A percentile compares a stretch with the other conserved stretches of the same genome.
Conservation (phyloP, 2,329 filamentous ascomycete species). For the Trichoderma semiorbis region DNA sequence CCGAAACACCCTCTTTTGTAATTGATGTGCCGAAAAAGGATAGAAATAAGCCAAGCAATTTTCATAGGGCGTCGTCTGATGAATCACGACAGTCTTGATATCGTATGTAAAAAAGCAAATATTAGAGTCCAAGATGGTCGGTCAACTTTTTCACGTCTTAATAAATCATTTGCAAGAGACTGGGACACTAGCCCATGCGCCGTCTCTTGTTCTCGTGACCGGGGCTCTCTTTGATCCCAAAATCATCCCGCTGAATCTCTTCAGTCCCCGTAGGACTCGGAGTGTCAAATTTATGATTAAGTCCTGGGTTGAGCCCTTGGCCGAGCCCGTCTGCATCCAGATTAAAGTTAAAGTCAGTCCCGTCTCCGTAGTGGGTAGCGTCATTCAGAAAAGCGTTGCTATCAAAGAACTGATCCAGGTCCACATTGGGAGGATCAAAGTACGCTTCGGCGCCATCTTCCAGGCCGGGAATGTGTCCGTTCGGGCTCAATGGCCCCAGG, state of each 20-base stretch:
- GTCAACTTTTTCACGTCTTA: neutral
- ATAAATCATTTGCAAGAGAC: neutral
- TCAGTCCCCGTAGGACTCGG: slow-evolving; percentile 49
- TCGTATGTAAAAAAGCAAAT: neutral
- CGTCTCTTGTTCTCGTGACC: slow-evolving; percentile 37
- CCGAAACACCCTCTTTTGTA: neutral
- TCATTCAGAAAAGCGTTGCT: slow-evolving; percentile 40
- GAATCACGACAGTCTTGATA: neutral
- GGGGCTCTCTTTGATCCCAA: slow-evolving; percentile 28
- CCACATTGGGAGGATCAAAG: slow-evolving; percentile 39
- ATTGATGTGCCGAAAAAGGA: neutral
- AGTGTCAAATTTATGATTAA: slow-evolving; percentile 28
- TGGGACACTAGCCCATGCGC: slow-evolving; percentile 30
- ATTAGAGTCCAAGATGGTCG: neutral
- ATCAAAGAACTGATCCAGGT: slow-evolving; percentile 52
- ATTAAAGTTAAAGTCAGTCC: slow-evolving; percentile 51
- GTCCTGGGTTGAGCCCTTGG: neutral
- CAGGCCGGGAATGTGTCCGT: slow-evolving; percentile 72
- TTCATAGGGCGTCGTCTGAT: neutral
- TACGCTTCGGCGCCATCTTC: slow-evolving; percentile 38
- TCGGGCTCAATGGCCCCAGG: slow-evolving; percentile 76
- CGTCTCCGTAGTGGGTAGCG: slow-evolving; percentile 39
- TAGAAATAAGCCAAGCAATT: neutral
- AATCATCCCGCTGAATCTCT: slow-evolving; percentile 46
- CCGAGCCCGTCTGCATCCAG: slow-evolving; percentile 37